Base-by-base conservation (phyloP, 805 yeast genomes). In the Wickerhamiella qilinensis region DNA sequence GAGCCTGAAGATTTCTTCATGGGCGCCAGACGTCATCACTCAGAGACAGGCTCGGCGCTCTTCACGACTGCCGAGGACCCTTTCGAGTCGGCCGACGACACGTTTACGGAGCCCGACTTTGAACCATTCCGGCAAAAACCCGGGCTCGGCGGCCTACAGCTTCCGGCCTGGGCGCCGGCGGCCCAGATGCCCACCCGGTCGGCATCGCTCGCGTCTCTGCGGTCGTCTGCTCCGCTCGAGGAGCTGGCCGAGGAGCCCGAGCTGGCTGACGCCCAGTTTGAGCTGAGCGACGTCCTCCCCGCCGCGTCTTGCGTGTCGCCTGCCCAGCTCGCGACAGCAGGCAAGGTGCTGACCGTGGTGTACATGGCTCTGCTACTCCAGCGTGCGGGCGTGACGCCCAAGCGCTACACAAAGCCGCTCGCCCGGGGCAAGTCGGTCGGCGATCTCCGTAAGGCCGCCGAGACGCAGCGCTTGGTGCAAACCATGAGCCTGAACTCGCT, bases 21-120 rank as follows among this genome's bases (percentile, higher is more conserved):
- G 39, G 74, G 12, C 20, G 20, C 20, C 15, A 9, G 34, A 19
- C 25, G 15, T 20, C 7, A 20, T n/a, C 9, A 3, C 24, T 15
- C 21, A 17, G 25, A 30, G 20, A 30, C 20, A n/a, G 19, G n/a
- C 12, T 16, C 11, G 17, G 33, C 25, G 25, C 25, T 22, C 9
- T 22, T 22, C 25, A 22, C 25, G 25, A 8, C 20, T 14, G 36
- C 32, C 4, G 38, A 35, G 25, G 41, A 38, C 20, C 15, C 17
- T n/a, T 31, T 15, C n/a, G 37, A 30, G 20, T 33, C 37, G 20
- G 32, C 24, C 14, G 33, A 28, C 20, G 36, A 35, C 30, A 34
- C 36, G 19, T 15, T 29, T 7, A 28, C 15, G 15, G 27, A 12
- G 8, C 11, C 12, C 27, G 30, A 28, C 33, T 14, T 22, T 3